Percentiles rank a stretch among this genome's conserved stretches.
Conservation (phyloP, 768 basidiomycete species). For the Mycena epipterygia region DNA sequence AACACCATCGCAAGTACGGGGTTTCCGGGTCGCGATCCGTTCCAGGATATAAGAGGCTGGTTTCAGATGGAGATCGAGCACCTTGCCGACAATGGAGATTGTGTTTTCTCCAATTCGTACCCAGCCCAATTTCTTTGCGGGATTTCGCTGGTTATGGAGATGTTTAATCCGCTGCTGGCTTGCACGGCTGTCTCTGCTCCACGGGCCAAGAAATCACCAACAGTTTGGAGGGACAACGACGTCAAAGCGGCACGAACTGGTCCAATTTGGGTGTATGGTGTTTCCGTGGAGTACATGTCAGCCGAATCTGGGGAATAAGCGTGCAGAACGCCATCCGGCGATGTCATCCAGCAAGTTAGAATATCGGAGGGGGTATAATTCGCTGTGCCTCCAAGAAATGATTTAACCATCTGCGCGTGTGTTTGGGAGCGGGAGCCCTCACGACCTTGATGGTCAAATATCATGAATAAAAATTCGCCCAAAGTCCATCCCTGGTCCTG, state of each 20-base stretch:
- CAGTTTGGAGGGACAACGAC: constrained; percentile 24
- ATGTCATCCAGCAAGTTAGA: constrained; percentile 6
- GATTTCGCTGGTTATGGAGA: constrained; percentile 14
- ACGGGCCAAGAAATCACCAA: background rate
- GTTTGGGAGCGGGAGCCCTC: background rate
- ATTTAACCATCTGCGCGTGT: background rate
- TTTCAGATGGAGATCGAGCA: background rate
- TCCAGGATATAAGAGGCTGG: background rate
- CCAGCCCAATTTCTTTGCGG: background rate
- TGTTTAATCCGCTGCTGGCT: constrained; percentile 22
- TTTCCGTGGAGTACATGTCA: constrained; percentile 1
- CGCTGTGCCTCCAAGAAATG: background rate
- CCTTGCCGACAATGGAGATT: background rate
- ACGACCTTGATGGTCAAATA: background rate
- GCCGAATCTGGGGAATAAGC: background rate
- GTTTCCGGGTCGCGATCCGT: background rate
- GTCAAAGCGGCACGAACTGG: constrained; percentile 21
- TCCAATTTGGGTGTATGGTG: constrained; percentile 1
- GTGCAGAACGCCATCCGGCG: background rate
- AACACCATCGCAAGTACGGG: background rate
- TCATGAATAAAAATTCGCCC: constrained; percentile 3
- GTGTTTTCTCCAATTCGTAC: background rate
- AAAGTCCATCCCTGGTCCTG: constrained; percentile 3
- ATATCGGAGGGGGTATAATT: background rate
- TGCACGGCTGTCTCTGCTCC: constrained; percentile 3